Percentiles rank a stretch among this genome's conserved stretches.
Conservation (phyloP, 2,329 filamentous ascomycete species). For the Fonsecaea pedrosoi region DNA sequence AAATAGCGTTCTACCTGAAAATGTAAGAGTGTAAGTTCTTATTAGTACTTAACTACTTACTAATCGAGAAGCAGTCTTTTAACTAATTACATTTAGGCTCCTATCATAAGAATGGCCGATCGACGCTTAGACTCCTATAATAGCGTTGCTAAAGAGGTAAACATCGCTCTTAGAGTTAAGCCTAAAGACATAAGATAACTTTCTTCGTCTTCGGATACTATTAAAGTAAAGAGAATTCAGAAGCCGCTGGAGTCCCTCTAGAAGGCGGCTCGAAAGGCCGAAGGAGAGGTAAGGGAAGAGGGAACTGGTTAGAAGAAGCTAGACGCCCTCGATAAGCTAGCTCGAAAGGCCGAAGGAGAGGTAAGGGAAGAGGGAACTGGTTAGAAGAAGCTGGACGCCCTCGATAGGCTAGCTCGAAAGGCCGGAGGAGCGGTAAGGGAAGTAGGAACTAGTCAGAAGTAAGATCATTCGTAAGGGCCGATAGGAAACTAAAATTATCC, state of each 20-base stretch:
- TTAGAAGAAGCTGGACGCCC: too few species aligned
- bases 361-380: constrained; percentile 2
- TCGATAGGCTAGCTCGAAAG: too few species aligned
- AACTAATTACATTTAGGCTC: too few species aligned
- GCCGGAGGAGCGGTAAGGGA: too few species aligned
- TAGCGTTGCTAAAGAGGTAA: constrained; percentile 21
- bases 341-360: not conserved
- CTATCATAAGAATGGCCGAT: constrained; percentile 21
- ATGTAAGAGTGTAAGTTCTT: too few species aligned
- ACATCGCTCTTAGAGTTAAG: constrained; percentile 14
- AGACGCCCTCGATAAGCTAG: too few species aligned
- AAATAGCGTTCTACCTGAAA: too few species aligned
- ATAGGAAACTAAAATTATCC: constrained; percentile 17
- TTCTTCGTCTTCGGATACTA: constrained; percentile 21
- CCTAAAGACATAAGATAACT: constrained; percentile 20
- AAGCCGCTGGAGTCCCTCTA: constrained; percentile 22
- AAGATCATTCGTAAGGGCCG: constrained; percentile 10
- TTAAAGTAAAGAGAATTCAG: constrained; percentile 25
- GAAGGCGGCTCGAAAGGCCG: constrained; percentile 21
- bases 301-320: constrained; percentile 12
- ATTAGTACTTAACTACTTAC: too few species aligned
- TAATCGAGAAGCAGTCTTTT: constrained; percentile 14
- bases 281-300: constrained; percentile 14
- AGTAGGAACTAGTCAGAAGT: not conserved
- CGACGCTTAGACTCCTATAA: constrained; percentile 20